Percentiles rank a stretch among this genome's conserved stretches.
Evolutionary conservation across 768 basidiomycete genomes (phyloP).

Genomic region (Mycena vitilis): DNA sequence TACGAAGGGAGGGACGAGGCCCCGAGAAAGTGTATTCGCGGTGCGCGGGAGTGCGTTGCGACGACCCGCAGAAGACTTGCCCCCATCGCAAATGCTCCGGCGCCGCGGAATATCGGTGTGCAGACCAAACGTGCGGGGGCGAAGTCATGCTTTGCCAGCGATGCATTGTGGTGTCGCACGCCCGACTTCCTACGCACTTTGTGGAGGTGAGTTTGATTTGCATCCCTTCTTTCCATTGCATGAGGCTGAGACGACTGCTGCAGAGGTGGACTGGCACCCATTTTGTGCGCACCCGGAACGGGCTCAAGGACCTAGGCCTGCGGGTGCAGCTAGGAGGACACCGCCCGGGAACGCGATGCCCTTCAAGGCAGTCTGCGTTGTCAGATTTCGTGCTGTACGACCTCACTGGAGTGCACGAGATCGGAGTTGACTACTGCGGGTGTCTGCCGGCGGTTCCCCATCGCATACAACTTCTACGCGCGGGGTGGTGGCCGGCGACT

Average conservation of each 20-base stretch:
- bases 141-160: too few species aligned
- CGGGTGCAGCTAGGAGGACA: conserved; percentile 20
- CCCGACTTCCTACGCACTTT: too few species aligned
- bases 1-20: not conserved
- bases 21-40: not conserved
- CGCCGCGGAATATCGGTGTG: not conserved
- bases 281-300: conserved; percentile 2
- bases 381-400: conserved; percentile 23
- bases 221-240: too few species aligned
- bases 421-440: conserved; percentile 21
- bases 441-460: not conserved
- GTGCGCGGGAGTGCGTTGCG: not conserved
- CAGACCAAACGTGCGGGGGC: not conserved
- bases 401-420: conserved; percentile 22
- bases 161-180: too few species aligned
- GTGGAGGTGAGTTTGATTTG: too few species aligned
- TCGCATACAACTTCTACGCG: conserved; percentile 14
- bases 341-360: not conserved
- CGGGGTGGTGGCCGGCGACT: conserved; percentile 30
- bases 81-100: not conserved
- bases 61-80: not conserved
- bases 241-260: too few species aligned
- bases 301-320: conserved; percentile 19
- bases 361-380: too few species aligned
- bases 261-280: too few species aligned